Percentiles rank a stretch among this genome's conserved stretches.
These are phyloP conservation scores for Lepiota brunneoincarnata DNA, from an alignment of 768 basidiomycete species.

Conservation along the genomic window DNA sequence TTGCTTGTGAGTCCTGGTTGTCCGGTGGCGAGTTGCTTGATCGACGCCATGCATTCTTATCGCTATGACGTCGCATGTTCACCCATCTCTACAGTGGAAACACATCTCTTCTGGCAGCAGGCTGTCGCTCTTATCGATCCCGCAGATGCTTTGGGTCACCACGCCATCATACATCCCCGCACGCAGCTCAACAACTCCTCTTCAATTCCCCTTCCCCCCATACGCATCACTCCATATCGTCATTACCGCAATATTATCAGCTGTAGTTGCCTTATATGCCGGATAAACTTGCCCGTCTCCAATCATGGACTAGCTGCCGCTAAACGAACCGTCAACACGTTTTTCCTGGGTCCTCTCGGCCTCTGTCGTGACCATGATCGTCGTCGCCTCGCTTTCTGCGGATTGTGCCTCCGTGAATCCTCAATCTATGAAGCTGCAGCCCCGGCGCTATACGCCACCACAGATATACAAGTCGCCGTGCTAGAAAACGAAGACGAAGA, in stretches of 20 bases:
- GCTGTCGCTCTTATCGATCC: slow-evolving; percentile 64
- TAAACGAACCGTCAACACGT: slow-evolving; percentile 40
- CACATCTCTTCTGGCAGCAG: slow-evolving; percentile 69
- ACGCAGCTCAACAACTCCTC: slow-evolving; percentile 31
- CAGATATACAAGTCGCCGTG: slow-evolving; percentile 37
- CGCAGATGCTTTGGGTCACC: slow-evolving; percentile 48
- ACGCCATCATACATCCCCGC: slow-evolving; percentile 43
- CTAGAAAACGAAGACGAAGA: slow-evolving; percentile 74
- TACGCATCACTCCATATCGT: slow-evolving; percentile 47
- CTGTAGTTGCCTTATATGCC: slow-evolving; percentile 63
- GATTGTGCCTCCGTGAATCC: slow-evolving; percentile 65
- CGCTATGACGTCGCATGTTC: slow-evolving; percentile 1
- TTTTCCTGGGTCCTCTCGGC: slow-evolving; percentile 42
- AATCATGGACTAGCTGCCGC: slow-evolving; percentile 48
- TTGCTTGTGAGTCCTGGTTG: slow-evolving; percentile 47
- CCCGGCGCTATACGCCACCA: slow-evolving; percentile 13
- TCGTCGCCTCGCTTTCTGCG: slow-evolving; percentile 52
- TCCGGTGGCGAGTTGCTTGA: neutral
- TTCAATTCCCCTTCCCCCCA: slow-evolving; percentile 28
- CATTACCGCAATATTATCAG: slow-evolving; percentile 61
- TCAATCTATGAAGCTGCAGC: slow-evolving; percentile 36
- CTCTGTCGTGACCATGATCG: slow-evolving; percentile 68
- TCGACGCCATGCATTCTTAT: slow-evolving; percentile 10
- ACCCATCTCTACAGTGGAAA: slow-evolving; percentile 47
- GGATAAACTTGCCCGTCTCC: slow-evolving; percentile 58